Evolutionary conservation across 768 basidiomycete genomes (phyloP).

Genomic region (Hemileccinum impolitum): DNA sequence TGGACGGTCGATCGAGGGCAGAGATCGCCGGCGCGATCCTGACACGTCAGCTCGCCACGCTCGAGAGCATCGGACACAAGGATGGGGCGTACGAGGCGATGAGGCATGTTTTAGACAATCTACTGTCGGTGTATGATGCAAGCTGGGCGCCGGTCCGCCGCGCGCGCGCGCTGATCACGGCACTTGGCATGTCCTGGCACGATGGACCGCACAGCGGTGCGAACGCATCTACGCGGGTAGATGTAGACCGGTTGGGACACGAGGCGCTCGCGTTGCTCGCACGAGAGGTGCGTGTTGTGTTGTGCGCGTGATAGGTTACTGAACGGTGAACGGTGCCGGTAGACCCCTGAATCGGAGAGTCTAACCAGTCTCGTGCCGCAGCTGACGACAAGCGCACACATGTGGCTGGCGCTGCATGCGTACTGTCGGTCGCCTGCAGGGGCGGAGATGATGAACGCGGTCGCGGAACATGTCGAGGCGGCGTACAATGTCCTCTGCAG

Average conservation of each 20-base stretch:
- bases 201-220: conserved; percentile 10
- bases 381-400: conserved; percentile 52
- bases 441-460: conserved; percentile 38
- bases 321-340: neutral
- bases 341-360: conserved; percentile 32
- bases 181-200: conserved; percentile 46
- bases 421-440: conserved; percentile 49
- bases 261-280: conserved; percentile 43
- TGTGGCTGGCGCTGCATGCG: conserved; percentile 70
- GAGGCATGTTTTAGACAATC: conserved; percentile 43
- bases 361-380: conserved; percentile 37
- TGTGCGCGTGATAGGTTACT: neutral
- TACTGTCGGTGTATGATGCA: conserved; percentile 46
- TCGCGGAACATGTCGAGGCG: conserved; percentile 51
- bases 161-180: conserved; percentile 52
- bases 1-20: conserved; percentile 9
- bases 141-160: conserved; percentile 53
- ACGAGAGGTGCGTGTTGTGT: conserved; percentile 36
- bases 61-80: conserved; percentile 58
- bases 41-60: conserved; percentile 55
- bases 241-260: conserved; percentile 36
- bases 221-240: conserved; percentile 18
- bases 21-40: conserved; percentile 52
- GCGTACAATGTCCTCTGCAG: conserved; percentile 49
- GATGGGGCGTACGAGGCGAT: conserved; percentile 45